These are phyloP conservation scores for Xylariaceae sp. DNA, from an alignment of 2,329 filamentous ascomycete genomes.

Conservation along the genomic window DNA sequence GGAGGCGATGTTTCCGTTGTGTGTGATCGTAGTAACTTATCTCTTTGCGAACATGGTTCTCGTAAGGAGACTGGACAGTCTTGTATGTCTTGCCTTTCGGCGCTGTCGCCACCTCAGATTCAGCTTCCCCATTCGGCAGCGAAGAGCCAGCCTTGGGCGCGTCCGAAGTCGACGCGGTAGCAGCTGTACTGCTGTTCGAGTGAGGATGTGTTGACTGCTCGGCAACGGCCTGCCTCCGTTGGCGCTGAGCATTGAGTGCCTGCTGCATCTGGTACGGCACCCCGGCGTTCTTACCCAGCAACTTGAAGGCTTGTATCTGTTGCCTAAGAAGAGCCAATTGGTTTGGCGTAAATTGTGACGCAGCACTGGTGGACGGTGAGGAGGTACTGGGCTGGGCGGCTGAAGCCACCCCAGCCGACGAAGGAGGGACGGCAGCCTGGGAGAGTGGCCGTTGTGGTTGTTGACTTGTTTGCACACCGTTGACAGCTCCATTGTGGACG, in stretches of 20 bases:
- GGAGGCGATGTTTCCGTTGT: constrained; percentile 65
- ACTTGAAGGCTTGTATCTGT: constrained; percentile 88
- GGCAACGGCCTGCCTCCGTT: constrained; percentile 53
- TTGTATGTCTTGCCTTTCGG: constrained; percentile 53
- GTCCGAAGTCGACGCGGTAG: constrained; percentile 29
- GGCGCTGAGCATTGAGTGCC: constrained; percentile 68
- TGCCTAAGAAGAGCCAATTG: constrained; percentile 72
- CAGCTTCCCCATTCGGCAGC: constrained; percentile 23
- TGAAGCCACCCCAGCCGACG: constrained; percentile 28
- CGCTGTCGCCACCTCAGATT: constrained; percentile 24
- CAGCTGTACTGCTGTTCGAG: constrained; percentile 29
- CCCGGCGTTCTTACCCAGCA: constrained; percentile 78
- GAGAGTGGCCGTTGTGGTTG: constrained; percentile 27
- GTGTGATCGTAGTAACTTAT: constrained; percentile 79
- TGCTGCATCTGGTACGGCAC: constrained; percentile 74
- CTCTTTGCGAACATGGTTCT: constrained; percentile 41
- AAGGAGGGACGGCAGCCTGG: constrained; percentile 28
- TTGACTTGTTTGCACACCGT: constrained; percentile 39
- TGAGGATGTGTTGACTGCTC: constrained; percentile 37
- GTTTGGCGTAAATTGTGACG: constrained; percentile 60
- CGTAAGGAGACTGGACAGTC: constrained; percentile 68
- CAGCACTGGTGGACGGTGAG: constrained; percentile 24
- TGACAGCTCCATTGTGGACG: constrained; percentile 45
- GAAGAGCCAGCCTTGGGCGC: constrained; percentile 26
- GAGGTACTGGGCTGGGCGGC: constrained; percentile 30